Evolutionary conservation across 2,329 filamentous ascomycete genomes (phyloP), one percentile per base, ranked within the genome.

Genomic region (Beauveria australis): DNA sequence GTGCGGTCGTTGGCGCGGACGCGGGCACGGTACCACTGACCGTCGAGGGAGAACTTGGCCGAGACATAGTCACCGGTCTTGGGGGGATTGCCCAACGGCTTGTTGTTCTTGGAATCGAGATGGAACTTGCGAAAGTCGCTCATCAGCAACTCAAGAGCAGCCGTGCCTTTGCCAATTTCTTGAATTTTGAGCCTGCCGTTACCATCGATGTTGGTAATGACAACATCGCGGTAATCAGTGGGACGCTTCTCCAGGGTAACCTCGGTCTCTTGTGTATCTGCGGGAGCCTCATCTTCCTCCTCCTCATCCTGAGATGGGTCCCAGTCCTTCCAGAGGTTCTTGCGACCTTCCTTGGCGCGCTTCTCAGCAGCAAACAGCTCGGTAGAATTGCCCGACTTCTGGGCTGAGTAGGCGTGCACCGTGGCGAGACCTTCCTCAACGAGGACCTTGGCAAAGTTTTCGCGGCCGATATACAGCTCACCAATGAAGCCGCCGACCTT

Each of bases 401-500:
- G 93, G 0, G 94, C 94, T 26, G 93, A 97, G 78, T 96, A 97
- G 61, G 88, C 86, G 73, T 97, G 93, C 18, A 99, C 93, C 22
- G 88, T 88, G 18, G 94, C 93, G 33, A 97, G 81, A 63, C 94
- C 94, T 75, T 99, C 94, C 74, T 97, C 94, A 1, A 99, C 86
- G 1, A 99, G 83, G 2, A 91, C 75, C 79, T 96, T 97, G 69
- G 92, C 91, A 71, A 99, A 96, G 78, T 90, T 97, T 76, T 97
- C 93, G 58, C 92, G 89, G 79, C 92, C 93, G 73, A 99, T 84
- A 74, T 92, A 97, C 26, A 99, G 81, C 16, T 91, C 90, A 60
- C 94, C 94, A 67, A 99, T 97, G 79, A 99, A 99, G 43, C 94
- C 94, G 68, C 94, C 94, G 28, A 94, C 88, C 80, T 97, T 97